A percentile compares a stretch with the other conserved stretches of the same genome.
Conservation (phyloP, 495 filamentous ascomycete species). For the Daldinia childiae region DNA sequence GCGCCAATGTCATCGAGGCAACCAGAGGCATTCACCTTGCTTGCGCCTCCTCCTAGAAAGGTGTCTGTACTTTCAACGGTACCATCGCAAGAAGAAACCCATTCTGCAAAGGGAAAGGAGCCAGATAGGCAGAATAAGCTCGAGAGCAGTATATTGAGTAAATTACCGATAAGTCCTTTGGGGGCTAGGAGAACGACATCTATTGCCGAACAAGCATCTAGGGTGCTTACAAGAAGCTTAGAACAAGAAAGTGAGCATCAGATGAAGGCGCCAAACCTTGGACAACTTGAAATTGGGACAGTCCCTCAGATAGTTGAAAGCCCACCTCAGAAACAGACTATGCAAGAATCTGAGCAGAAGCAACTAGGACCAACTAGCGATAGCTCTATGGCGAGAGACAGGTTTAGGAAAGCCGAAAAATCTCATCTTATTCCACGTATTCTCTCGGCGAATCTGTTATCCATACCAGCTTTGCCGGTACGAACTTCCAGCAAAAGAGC, state of each 20-base stretch:
- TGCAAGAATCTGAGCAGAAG: background rate
- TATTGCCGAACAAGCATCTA: background rate
- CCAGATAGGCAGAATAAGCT: background rate
- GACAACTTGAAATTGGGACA: background rate
- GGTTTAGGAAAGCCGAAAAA: background rate
- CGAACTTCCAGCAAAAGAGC: slow-evolving; percentile 42
- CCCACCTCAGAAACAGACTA: background rate
- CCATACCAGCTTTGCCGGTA: slow-evolving; percentile 23
- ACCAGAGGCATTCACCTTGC: slow-evolving; percentile 17
- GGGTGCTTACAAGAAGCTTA: background rate
- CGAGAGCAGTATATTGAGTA: background rate
- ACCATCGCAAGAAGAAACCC: slow-evolving; percentile 21
- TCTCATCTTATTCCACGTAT: background rate
- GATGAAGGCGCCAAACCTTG: background rate
- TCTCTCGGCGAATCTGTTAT: slow-evolving; percentile 13
- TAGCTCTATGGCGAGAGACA: background rate
- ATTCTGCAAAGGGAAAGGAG: slow-evolving; percentile 24
- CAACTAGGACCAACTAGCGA: background rate
- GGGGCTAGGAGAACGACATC: slow-evolving; percentile 4
- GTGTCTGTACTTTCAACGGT: slow-evolving; percentile 26
- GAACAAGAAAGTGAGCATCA: background rate
- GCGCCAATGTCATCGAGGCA: background rate
- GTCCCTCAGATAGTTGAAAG: slow-evolving; percentile 10
- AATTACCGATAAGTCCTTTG: slow-evolving; percentile 21
- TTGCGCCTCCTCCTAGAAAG: slow-evolving; percentile 31